phyloP scores from a whole-genome alignment of 75 land plant species.

The Gnetum montanum region DNA sequence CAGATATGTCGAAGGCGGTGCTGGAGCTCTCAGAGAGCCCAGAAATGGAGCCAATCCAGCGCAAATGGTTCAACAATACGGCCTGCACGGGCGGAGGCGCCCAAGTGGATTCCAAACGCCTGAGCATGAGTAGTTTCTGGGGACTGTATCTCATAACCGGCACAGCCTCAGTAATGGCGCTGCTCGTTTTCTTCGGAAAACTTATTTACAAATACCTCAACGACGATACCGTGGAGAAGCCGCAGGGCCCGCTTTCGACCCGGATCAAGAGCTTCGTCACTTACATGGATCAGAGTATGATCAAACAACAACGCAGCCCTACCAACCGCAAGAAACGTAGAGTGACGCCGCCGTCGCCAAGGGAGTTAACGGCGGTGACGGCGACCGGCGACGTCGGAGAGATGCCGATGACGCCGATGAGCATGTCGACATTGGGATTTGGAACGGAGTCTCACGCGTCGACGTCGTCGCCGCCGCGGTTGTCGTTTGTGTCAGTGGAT shows the following conservation, averaged over 20 bases:
- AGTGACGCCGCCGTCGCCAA: not conserved
- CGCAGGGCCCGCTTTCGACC: not conserved
- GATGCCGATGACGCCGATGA: too few species aligned
- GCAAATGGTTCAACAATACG: slow-evolving; percentile 22
- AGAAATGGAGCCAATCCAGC: slow-evolving; percentile 24
- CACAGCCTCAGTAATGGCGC: slow-evolving; percentile 23
- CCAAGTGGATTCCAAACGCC: slow-evolving; percentile 23
- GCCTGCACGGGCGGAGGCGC: slow-evolving; percentile 11
- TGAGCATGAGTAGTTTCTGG: slow-evolving; percentile 50
- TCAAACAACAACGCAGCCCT: too few species aligned
- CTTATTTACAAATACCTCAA: slow-evolving; percentile 11
- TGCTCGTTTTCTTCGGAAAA: slow-evolving; percentile 12
- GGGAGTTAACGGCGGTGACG: not conserved
- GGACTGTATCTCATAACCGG: slow-evolving; percentile 69
- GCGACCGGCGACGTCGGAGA: too few species aligned
- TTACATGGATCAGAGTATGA: slow-evolving; percentile 11
- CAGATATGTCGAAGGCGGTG: slow-evolving; percentile 41
- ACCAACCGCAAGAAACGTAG: too few species aligned
- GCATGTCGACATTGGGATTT: too few species aligned
- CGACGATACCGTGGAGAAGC: not conserved
- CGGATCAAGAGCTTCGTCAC: not conserved
- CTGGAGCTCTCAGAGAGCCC: slow-evolving; percentile 33
- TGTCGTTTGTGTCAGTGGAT: too few species aligned
- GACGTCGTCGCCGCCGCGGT: too few species aligned
- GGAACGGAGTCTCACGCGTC: too few species aligned